A percentile compares a stretch with the other conserved stretches of the same genome.
Conservation (phyloP, 176 grass and related monocot genomes). For the Zizania latifolia region DNA sequence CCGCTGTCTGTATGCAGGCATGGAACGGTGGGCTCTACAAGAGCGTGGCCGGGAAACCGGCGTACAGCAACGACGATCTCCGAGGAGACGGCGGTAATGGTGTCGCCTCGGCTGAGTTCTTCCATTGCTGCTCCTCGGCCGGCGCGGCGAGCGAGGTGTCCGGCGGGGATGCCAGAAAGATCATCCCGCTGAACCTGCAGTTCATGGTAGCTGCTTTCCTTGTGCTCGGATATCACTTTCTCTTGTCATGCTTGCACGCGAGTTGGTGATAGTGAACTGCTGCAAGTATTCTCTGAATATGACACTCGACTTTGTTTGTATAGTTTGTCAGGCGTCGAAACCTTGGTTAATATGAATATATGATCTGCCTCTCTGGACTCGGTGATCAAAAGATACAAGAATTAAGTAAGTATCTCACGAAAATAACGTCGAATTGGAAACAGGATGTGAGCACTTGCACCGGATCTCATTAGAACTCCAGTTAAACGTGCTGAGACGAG, state of each 20-base stretch:
- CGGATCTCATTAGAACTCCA: too few species aligned
- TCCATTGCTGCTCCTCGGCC: slow-evolving; percentile 2
- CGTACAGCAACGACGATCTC: slow-evolving; percentile 12
- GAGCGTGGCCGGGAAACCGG: slow-evolving; percentile 43
- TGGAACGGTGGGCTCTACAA: slow-evolving; percentile 43
- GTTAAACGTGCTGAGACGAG: too few species aligned
- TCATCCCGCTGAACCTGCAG: slow-evolving; percentile 42
- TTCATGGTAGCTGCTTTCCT: slow-evolving; percentile 39
- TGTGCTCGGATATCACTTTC: slow-evolving; percentile 33
- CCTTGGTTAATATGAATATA: neutral
- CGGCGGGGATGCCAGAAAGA: neutral
- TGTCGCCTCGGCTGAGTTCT: slow-evolving; percentile 31
- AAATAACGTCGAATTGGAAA: neutral
- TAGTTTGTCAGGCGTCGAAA: neutral
- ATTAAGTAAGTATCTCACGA: neutral
- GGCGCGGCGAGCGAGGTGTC: neutral
- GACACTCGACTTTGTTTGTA: neutral
- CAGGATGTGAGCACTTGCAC: too few species aligned
- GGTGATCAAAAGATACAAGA: neutral
- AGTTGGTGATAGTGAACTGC: neutral
- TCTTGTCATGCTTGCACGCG: slow-evolving; percentile 13
- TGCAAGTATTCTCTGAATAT: neutral
- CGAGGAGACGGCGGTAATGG: neutral
- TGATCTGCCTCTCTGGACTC: neutral
- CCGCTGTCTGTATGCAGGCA: slow-evolving; percentile 24